phyloP scores from a whole-genome alignment of 257 asterid genomes.

The Fraxinus pennsylvanica region DNA sequence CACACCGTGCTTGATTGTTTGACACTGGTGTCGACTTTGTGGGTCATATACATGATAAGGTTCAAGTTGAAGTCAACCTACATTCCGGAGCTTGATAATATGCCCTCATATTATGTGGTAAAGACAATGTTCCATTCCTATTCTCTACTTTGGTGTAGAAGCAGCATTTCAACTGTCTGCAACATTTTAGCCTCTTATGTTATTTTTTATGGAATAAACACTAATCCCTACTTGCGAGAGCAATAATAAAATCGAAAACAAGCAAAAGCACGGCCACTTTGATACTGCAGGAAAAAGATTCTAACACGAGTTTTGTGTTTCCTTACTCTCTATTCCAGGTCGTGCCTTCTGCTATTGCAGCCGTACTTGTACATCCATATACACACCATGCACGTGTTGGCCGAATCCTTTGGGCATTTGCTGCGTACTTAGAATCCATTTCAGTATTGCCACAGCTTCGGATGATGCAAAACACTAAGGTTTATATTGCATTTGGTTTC shows the following conservation, averaged over 20 bases:
- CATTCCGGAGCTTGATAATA: conserved; percentile 61
- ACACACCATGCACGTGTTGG: conserved; percentile 39
- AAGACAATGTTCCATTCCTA: not conserved
- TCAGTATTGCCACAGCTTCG: conserved; percentile 90
- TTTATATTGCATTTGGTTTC: conserved; percentile 9
- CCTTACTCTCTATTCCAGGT: conserved; percentile 40
- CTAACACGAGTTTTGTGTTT: not conserved
- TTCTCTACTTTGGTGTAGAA: not conserved
- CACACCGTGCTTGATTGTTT: conserved; percentile 80
- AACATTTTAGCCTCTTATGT: no score
- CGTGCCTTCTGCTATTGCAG: conserved; percentile 62
- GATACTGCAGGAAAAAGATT: not conserved
- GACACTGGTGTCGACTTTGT: conserved; percentile 78
- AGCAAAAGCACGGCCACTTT: not conserved
- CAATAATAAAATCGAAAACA: not conserved
- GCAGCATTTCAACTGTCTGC: not conserved
- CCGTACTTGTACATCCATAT: conserved; percentile 64
- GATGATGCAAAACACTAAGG: conserved; percentile 90
- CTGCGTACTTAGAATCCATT: conserved; percentile 77
- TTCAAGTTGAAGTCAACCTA: conserved; percentile 72
- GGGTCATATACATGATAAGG: conserved; percentile 89
- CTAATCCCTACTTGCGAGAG: not conserved
- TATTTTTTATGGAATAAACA: not conserved
- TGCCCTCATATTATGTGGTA: conserved; percentile 74
- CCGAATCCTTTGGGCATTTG: conserved; percentile 78